Evolutionary conservation across 495 filamentous ascomycete genomes (phyloP).

Genomic region (Daldinia concentrica): DNA sequence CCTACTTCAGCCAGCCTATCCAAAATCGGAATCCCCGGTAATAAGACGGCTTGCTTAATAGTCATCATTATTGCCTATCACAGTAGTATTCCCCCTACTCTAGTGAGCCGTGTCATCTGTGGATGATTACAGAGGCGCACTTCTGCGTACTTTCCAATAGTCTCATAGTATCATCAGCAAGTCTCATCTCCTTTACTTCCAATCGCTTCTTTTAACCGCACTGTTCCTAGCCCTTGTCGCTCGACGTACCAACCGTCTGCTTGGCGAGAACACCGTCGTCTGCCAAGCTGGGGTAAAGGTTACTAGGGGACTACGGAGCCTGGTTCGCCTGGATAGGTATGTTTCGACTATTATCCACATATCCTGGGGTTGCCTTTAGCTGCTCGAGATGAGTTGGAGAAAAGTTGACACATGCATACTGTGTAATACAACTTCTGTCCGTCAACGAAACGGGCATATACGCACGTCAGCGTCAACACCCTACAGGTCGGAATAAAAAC

Average conservation of each 20-base stretch:
- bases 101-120: background rate
- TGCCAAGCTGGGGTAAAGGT: slow-evolving; percentile 36
- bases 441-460: slow-evolving; percentile 6
- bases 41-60: background rate
- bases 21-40: background rate
- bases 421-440: slow-evolving; percentile 19
- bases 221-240: slow-evolving; percentile 7
- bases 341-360: slow-evolving; percentile 34
- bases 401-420: slow-evolving; percentile 1
- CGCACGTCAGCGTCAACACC: slow-evolving; percentile 9
- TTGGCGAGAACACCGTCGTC: slow-evolving; percentile 11
- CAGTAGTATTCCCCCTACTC: background rate
- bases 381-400: slow-evolving; percentile 7
- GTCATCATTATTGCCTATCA: background rate
- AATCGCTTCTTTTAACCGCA: background rate
- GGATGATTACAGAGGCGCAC: background rate
- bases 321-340: background rate
- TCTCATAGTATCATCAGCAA: background rate
- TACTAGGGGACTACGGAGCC: background rate
- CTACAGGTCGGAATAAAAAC: slow-evolving; percentile 5
- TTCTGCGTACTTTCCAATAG: background rate
- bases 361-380: slow-evolving; percentile 17
- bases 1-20: background rate
- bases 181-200: background rate
- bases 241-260: slow-evolving; percentile 21